A percentile compares a stretch with the other conserved stretches of the same genome.
These are phyloP conservation scores for Colletotrichum eremochloae DNA, from an alignment of 2,329 filamentous ascomycete genomes.

Conservation along the genomic window DNA sequence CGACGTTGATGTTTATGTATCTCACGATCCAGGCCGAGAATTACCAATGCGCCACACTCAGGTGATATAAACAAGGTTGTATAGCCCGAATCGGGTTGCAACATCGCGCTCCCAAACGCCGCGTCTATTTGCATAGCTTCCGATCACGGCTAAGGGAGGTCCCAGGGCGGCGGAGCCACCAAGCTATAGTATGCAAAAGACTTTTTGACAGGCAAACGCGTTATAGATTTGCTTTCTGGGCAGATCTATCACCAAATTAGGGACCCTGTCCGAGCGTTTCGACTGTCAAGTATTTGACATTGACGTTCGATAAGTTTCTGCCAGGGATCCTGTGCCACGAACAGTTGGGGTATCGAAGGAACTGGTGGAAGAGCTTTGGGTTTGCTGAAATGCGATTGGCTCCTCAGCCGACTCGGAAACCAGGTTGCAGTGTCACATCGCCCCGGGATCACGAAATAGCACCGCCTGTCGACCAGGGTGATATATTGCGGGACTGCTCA, in stretches of 20 bases:
- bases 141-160: conserved; percentile 12
- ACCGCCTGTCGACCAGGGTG: conserved; percentile 10
- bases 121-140: conserved; percentile 24
- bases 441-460: conserved; percentile 26
- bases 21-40: conserved; percentile 14
- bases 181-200: background rate
- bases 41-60: conserved; percentile 6
- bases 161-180: conserved; percentile 14
- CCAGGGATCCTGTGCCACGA: conserved; percentile 33
- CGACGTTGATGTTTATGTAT: conserved; percentile 37
- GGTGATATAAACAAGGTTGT: conserved; percentile 34
- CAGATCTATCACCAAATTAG: conserved; percentile 21
- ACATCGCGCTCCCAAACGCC: conserved; percentile 23
- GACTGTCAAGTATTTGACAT: conserved; percentile 38
- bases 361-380: conserved; percentile 2
- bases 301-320: conserved; percentile 21
- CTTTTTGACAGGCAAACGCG: conserved; percentile 5
- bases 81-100: conserved; percentile 28
- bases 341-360: conserved; percentile 29
- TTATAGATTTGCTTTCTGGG: conserved; percentile 15
- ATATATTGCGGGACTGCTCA: background rate
- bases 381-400: conserved; percentile 31
- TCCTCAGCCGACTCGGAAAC: conserved; percentile 17
- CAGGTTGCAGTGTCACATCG: conserved; percentile 34
- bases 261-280: conserved; percentile 28